These are phyloP conservation scores for Leptodontidium sp. DNA, from an alignment of 2,329 filamentous ascomycete genomes.

Conservation along the genomic window DNA sequence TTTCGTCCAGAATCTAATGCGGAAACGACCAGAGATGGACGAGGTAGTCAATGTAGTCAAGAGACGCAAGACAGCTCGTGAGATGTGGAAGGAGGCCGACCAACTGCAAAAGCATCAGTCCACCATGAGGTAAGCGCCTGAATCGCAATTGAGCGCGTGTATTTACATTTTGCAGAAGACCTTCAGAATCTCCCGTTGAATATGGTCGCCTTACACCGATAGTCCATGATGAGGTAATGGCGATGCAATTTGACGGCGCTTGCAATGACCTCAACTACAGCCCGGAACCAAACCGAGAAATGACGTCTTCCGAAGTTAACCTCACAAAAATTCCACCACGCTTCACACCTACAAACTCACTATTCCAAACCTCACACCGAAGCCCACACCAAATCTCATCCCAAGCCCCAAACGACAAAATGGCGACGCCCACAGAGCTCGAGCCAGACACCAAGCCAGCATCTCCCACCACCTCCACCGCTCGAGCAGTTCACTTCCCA, in stretches of 20 bases:
- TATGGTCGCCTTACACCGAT: constrained; percentile 9
- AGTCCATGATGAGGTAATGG: not conserved
- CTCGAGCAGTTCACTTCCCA: constrained; percentile 9
- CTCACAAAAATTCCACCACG: not conserved
- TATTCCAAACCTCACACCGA: not conserved
- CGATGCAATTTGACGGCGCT: constrained; percentile 8
- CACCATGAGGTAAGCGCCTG: constrained; percentile 16
- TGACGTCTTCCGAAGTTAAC: not conserved
- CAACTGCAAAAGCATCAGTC: constrained; percentile 8
- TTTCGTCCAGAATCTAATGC: constrained; percentile 35
- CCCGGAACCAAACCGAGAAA: not conserved
- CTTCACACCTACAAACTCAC: not conserved
- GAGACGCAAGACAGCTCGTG: constrained; percentile 34
- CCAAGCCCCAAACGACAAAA: not conserved
- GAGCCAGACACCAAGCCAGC: not conserved
- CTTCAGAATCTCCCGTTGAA: not conserved
- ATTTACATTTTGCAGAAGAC: not conserved
- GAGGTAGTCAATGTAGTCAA: constrained; percentile 33
- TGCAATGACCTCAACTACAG: constrained; percentile 2
- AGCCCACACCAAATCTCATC: not conserved
- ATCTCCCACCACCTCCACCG: not conserved
- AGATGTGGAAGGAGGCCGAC: constrained; percentile 38
- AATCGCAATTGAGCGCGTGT: not conserved
- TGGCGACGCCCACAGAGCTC: not conserved
- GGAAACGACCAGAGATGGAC: constrained; percentile 34